phyloP scores from a whole-genome alignment of 2,329 filamentous ascomycete species.

The Seiridium unicorne region DNA sequence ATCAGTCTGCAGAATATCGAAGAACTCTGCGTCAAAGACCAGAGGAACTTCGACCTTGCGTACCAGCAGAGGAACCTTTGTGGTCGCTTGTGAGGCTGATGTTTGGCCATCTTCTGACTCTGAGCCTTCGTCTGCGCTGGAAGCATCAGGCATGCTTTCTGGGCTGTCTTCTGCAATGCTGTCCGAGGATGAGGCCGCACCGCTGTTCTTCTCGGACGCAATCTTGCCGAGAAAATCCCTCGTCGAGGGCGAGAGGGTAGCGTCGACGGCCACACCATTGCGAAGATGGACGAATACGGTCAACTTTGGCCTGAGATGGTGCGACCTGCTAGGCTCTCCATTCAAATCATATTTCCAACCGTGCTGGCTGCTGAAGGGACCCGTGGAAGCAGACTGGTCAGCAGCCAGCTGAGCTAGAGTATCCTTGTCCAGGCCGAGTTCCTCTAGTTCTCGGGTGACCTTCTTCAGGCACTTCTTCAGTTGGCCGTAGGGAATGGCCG shows the following conservation, averaged over 20 bases:
- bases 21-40: constrained; percentile 77
- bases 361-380: constrained; percentile 27
- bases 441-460: constrained; percentile 68
- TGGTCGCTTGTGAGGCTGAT: neutral
- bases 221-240: constrained; percentile 62
- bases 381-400: constrained; percentile 39
- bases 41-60: constrained; percentile 70
- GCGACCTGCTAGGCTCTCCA: constrained; percentile 41
- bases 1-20: constrained; percentile 70
- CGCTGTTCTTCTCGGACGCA: constrained; percentile 36
- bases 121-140: neutral
- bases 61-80: constrained; percentile 8
- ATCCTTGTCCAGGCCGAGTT: constrained; percentile 69
- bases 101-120: neutral
- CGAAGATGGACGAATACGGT: constrained; percentile 67
- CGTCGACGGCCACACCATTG: constrained; percentile 67
- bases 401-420: constrained; percentile 66
- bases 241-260: constrained; percentile 64
- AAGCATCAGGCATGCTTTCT: neutral
- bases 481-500: constrained; percentile 78
- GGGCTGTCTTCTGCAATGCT: neutral
- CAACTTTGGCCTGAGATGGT: constrained; percentile 63
- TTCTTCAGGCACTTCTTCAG: constrained; percentile 89
- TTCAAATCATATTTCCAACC: constrained; percentile 55
- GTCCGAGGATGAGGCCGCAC: neutral